These are phyloP conservation scores for Bryum argenteum DNA, from an alignment of 225 moss, liverwort and hornwort genomes.

Conservation along the genomic window DNA sequence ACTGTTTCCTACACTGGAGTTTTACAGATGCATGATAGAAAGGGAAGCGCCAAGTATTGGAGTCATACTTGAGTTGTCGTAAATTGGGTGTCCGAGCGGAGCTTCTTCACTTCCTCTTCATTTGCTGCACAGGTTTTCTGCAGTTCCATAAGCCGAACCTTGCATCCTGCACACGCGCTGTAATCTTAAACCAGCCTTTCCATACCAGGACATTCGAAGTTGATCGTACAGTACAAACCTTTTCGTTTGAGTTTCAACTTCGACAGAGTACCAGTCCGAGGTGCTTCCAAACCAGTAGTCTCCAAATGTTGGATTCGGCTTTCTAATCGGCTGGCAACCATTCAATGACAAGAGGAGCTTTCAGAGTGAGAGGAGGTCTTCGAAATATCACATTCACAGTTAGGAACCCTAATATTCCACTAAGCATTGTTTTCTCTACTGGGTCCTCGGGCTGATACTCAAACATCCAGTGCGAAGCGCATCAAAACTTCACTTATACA, in stretches of 20 bases:
- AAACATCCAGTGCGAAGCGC: too few relatives aligned
- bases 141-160: constrained; percentile 55
- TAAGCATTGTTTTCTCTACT: too few relatives aligned
- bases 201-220: neutral
- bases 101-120: constrained; percentile 44
- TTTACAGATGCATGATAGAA: neutral
- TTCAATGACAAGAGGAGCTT: neutral
- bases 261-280: constrained; percentile 64
- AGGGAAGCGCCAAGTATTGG: too few relatives aligned
- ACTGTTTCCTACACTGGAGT: neutral
- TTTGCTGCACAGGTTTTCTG: constrained; percentile 52
- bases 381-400: too few relatives aligned
- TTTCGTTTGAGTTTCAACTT: constrained; percentile 66
- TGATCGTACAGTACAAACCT: constrained; percentile 44
- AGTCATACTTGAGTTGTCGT: constrained; percentile 62
- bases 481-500: too few relatives aligned
- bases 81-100: constrained; percentile 54
- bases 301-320: constrained; percentile 67
- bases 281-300: constrained; percentile 72
- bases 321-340: constrained; percentile 59
- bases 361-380: too few relatives aligned
- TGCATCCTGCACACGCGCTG: constrained; percentile 48
- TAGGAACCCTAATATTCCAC: too few relatives aligned
- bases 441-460: too few relatives aligned
- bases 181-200: too few relatives aligned